Conservation (phyloP, 2,329 filamentous ascomycete genomes). For the Trichoderma simmonsii region DNA sequence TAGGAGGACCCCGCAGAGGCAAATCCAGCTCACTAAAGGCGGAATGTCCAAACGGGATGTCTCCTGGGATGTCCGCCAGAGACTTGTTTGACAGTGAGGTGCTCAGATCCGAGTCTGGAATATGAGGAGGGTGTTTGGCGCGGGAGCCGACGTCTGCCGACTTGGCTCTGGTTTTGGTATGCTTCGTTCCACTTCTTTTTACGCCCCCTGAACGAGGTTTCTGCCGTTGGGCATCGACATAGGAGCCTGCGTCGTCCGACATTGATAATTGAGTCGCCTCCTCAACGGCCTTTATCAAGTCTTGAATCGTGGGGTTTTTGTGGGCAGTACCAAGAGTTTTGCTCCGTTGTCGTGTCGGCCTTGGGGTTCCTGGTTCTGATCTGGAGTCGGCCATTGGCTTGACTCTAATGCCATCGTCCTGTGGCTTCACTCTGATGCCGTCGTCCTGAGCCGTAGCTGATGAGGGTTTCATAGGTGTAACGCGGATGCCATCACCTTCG, state of each 20-base stretch:
- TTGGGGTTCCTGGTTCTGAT: slow-evolving; percentile 25
- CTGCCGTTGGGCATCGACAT: slow-evolving; percentile 34
- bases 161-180: slow-evolving; percentile 17
- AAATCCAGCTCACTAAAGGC: slow-evolving; percentile 65
- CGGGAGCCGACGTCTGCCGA: slow-evolving; percentile 30
- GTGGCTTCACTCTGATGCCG: slow-evolving; percentile 31
- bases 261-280: slow-evolving; percentile 27
- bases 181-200: slow-evolving; percentile 27
- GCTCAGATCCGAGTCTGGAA: slow-evolving; percentile 33
- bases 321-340: slow-evolving; percentile 29
- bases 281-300: slow-evolving; percentile 29
- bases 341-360: slow-evolving; percentile 26
- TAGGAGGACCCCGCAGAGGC: slow-evolving; percentile 46
- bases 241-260: slow-evolving; percentile 34
- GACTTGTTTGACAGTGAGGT: slow-evolving; percentile 47
- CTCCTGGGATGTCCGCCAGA: slow-evolving; percentile 52
- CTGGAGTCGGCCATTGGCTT: slow-evolving; percentile 28
- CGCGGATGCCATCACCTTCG: slow-evolving; percentile 42
- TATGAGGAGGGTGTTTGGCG: slow-evolving; percentile 28
- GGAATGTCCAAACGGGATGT: slow-evolving; percentile 63
- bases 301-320: slow-evolving; percentile 23
- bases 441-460: slow-evolving; percentile 28
- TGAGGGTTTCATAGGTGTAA: slow-evolving; percentile 37
- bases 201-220: slow-evolving; percentile 28
- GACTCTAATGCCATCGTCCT: slow-evolving; percentile 34